These are phyloP conservation scores for Sindora glabra DNA, from an alignment of 306 rosid genomes.

Conservation along the genomic window DNA sequence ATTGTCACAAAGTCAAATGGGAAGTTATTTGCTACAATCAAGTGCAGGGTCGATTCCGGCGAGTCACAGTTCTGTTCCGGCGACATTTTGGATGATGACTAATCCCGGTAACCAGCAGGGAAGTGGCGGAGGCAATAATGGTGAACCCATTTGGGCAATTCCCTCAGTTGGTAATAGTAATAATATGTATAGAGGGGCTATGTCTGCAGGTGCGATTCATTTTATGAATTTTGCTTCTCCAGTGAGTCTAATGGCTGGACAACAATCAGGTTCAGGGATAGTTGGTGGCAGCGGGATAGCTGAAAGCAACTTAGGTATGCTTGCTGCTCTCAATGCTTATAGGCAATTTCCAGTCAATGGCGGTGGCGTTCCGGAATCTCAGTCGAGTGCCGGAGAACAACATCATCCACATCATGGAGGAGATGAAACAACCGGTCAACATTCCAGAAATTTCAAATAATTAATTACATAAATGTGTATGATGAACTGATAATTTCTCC, in stretches of 20 bases:
- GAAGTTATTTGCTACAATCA: constrained; percentile 63
- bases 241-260: constrained; percentile 53
- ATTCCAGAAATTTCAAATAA: constrained; percentile 24
- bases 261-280: constrained; percentile 47
- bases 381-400: constrained; percentile 20
- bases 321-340: constrained; percentile 60
- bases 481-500: constrained; percentile 23
- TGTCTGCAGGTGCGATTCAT: constrained; percentile 47
- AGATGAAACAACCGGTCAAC: constrained; percentile 40
- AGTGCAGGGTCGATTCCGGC: constrained; percentile 64
- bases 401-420: constrained; percentile 39
- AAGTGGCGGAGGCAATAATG: background rate
- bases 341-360: constrained; percentile 37
- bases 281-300: constrained; percentile 7
- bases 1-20: constrained; percentile 39
- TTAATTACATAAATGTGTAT: constrained; percentile 18
- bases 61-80: constrained; percentile 49
- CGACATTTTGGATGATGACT: constrained; percentile 67
- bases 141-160: constrained; percentile 36
- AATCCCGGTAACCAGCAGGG: constrained; percentile 25
- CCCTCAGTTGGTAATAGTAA: constrained; percentile 26
- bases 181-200: constrained; percentile 40
- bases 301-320: constrained; percentile 68
- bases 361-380: constrained; percentile 22
- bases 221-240: constrained; percentile 87